Evolutionary conservation across 176 grass and related monocot species (phyloP), one percentile per base, ranked within the genome.

Genomic region (Carex cristatella): DNA sequence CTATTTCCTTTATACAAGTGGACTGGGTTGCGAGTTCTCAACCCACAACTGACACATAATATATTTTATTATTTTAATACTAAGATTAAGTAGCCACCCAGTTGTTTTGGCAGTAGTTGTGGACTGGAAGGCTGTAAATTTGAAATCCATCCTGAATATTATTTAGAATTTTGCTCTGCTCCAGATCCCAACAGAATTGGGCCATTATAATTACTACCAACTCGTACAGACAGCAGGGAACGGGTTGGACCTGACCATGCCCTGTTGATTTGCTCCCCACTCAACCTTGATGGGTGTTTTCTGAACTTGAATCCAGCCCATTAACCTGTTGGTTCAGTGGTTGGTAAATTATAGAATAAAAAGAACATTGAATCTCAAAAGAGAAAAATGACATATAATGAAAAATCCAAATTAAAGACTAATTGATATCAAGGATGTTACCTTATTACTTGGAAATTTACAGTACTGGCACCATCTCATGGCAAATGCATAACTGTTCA

Each of bases 401-500:
- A 56, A 77, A 77, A 77, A 33, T 51, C 49, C 27, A 8, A 32
- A 55, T 57, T 51, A 77, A 55, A 56, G 13, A 55, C 11, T 12
- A 77, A 32, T 32, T 77, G 73, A 77, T 73, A 18, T 51, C 42
- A 19, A 73, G 8, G 18, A 72, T 40, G 69, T 48, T 72, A 7
- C 18, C 37, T 73, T 28, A 73, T 18, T 73, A 18, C 37, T 42
- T 48, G 69, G 38, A 73, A 23, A 73, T 73, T 51, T 51, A 51
- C n/a, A 2, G 44, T 49, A 44, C 69, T 23, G 69, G 3, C 51
- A 73, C 42, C 16, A 27, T 28, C 38, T 73, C 42, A 73, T 51
- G 72, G 48, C n/a, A 76, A 76, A 16, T 76, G 72, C 72, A 76
- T 13, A 10, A 8, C 48, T 23, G 72, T 76, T 69, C 46, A 76